These are phyloP conservation scores for Tripterygium wilfordii DNA, from an alignment of 177 flowering plant species.

Conservation along the genomic window DNA sequence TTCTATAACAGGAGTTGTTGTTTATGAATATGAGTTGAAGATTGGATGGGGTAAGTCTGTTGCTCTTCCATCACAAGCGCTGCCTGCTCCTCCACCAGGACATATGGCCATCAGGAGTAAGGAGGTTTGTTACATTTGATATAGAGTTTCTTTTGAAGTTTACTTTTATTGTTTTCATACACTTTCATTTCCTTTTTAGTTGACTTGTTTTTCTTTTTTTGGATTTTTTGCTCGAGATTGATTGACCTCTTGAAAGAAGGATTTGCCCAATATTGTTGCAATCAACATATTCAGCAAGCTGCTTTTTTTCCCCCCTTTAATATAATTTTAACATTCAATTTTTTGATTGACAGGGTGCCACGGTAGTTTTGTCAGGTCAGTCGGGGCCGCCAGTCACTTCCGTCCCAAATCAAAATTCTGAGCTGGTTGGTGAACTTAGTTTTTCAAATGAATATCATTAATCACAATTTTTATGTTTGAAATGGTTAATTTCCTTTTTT, in stretches of 20 bases:
- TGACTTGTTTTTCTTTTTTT: no score
- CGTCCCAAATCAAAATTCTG: constrained; percentile 81
- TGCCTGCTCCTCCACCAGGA: constrained; percentile 99
- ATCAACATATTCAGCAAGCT: not conserved
- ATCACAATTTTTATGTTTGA: no score
- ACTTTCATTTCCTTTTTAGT: no score
- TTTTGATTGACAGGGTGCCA: constrained; percentile 66
- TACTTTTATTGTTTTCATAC: not conserved
- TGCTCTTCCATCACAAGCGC: constrained; percentile 93
- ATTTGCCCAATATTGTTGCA: not conserved
- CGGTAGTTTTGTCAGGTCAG: constrained; percentile 92
- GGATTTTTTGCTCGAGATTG: no score
- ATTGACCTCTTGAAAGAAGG: no score
- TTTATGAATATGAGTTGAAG: constrained; percentile 95
- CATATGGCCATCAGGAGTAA: constrained; percentile 99
- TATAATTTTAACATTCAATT: not conserved
- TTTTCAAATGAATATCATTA: no score
- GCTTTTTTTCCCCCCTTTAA: constrained; percentile 1
- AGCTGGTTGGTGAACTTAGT: constrained; percentile 53
- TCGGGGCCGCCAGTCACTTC: constrained; percentile 95
- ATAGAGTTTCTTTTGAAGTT: not conserved
- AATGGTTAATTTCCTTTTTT: no score
- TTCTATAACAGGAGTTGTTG: constrained; percentile 73
- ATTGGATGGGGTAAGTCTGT: constrained; percentile 99
- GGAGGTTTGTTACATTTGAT: constrained; percentile 51